phyloP scores from a whole-genome alignment of 495 filamentous ascomycete species.

The Haplographium delicatum region DNA sequence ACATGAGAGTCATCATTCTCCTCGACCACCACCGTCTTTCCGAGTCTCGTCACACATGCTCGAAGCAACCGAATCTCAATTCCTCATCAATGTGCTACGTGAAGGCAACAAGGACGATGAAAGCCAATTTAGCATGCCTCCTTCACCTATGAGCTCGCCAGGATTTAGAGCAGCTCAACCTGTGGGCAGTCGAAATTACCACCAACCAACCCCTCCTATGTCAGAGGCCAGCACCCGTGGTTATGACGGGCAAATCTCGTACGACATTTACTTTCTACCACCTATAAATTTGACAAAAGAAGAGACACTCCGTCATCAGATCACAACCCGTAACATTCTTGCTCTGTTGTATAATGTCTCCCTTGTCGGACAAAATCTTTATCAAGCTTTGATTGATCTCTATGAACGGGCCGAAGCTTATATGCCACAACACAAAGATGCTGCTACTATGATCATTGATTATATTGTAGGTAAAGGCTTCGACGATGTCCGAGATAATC shows the following conservation, averaged over 20 bases:
- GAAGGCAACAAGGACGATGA: conserved; percentile 45
- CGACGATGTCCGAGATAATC: conserved; percentile 61
- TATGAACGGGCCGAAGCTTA: conserved; percentile 49
- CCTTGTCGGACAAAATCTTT: conserved; percentile 54
- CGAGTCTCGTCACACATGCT: conserved; percentile 51
- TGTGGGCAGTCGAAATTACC: conserved; percentile 12
- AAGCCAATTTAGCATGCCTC: conserved; percentile 30
- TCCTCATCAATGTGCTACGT: conserved; percentile 45
- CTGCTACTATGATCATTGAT: conserved; percentile 47
- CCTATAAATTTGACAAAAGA: conserved; percentile 39
- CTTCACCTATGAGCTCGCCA: conserved; percentile 39
- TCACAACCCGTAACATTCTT: conserved; percentile 61
- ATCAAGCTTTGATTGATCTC: conserved; percentile 52
- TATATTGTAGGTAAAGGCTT: conserved; percentile 53
- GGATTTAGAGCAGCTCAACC: conserved; percentile 27
- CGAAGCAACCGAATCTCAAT: conserved; percentile 48
- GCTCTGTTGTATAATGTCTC: conserved; percentile 52
- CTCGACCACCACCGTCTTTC: conserved; percentile 49
- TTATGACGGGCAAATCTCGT: conserved; percentile 47
- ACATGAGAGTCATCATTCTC: conserved; percentile 30
- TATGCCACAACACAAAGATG: conserved; percentile 42
- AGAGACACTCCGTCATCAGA: conserved; percentile 46
- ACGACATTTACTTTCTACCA: conserved; percentile 53
- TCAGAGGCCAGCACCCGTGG: conserved; percentile 35
- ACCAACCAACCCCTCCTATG: conserved; percentile 35